Conservation (phyloP, 2,329 filamentous ascomycete genomes). For the Xylaria sp. region DNA sequence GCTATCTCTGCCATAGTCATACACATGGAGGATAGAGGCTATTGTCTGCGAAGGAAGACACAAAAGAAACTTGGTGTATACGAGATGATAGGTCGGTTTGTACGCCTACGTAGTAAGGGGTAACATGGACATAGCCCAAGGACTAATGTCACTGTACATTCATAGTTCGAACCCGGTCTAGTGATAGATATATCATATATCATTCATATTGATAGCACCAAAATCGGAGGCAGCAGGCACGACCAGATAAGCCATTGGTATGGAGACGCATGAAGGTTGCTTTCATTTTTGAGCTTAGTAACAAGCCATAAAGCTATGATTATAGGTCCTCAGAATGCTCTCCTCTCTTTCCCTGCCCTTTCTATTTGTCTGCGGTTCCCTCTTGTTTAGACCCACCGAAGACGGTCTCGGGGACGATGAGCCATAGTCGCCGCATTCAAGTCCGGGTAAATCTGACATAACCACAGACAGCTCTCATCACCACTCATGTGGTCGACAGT, state of each 20-base stretch:
- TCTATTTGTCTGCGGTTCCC: slow-evolving; percentile 8
- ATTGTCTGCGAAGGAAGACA: too few relatives aligned
- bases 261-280: slow-evolving; percentile 22
- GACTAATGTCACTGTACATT: neutral
- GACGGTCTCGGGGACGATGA: slow-evolving; percentile 11
- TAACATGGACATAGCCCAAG: too few relatives aligned
- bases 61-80: too few relatives aligned
- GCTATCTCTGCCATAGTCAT: neutral
- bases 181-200: neutral
- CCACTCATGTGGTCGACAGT: slow-evolving; percentile 14
- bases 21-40: neutral
- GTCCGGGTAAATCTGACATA: slow-evolving; percentile 19
- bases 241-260: neutral
- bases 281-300: slow-evolving; percentile 29
- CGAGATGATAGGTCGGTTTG: too few relatives aligned
- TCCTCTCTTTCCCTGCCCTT: neutral
- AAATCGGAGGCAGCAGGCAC: neutral
- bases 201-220: neutral
- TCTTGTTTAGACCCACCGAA: slow-evolving; percentile 2
- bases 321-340: slow-evolving; percentile 11
- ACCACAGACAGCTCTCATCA: slow-evolving; percentile 12
- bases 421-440: neutral
- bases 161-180: neutral
- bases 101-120: too few relatives aligned
- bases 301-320: slow-evolving; percentile 19